phyloP scores from a whole-genome alignment of 2,329 filamentous ascomycete genomes.

The Aspergillus texensis region DNA sequence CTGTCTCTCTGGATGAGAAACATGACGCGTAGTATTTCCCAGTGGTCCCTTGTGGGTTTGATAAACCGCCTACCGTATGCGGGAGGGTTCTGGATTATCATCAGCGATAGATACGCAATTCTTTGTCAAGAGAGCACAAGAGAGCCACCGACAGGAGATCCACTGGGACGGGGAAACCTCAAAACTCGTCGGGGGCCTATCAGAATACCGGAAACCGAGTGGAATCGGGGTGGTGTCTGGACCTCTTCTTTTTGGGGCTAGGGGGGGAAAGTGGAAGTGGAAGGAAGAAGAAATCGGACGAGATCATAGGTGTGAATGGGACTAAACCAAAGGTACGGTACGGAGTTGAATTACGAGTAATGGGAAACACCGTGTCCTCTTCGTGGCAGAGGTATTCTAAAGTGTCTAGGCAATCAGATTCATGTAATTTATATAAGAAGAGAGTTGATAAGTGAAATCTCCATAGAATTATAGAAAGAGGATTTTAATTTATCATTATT shows the following conservation, averaged over 20 bases:
- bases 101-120: not conserved
- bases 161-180: constrained; percentile 20
- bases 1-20: not conserved
- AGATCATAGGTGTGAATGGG: not conserved
- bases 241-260: constrained; percentile 9
- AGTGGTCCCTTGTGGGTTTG: not conserved
- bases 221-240: constrained; percentile 9
- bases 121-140: constrained; percentile 14
- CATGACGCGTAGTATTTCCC: not conserved
- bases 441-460: not conserved
- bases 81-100: constrained; percentile 3
- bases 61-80: not conserved
- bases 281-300: not conserved
- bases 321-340: not conserved
- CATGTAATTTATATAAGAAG: not conserved
- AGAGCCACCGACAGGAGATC: constrained; percentile 16
- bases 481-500: not conserved
- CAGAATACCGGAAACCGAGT: constrained; percentile 8
- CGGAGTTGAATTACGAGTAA: constrained; percentile 7
- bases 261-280: not conserved
- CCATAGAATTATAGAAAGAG: not conserved
- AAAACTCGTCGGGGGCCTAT: constrained; percentile 20
- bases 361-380: constrained; percentile 37
- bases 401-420: not conserved
- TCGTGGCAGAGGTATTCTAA: constrained; percentile 14